Conservation (phyloP, 306 rosid species). For the Urtica urens region DNA sequence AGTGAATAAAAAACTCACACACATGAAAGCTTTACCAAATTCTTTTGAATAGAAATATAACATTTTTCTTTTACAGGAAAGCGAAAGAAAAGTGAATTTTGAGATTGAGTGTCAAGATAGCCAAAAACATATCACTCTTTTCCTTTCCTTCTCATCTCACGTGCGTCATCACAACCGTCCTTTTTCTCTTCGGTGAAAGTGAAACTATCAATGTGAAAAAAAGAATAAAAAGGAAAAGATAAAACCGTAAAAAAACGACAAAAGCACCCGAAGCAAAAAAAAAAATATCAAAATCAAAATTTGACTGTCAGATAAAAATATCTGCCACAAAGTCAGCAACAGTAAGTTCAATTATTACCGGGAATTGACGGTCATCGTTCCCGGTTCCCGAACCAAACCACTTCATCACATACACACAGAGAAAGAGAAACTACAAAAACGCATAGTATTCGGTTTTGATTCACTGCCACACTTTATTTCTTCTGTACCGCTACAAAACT, state of each 20-base stretch:
- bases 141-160: constrained; percentile 42
- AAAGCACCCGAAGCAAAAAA: constrained; percentile 22
- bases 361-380: constrained; percentile 44
- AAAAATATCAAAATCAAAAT: too few species aligned
- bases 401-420: background rate
- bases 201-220: background rate
- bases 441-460: too few species aligned
- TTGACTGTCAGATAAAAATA: constrained; percentile 59
- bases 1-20: too few species aligned
- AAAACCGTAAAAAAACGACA: constrained; percentile 33
- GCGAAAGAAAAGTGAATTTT: constrained; percentile 5
- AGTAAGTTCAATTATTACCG: constrained; percentile 51
- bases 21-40: too few species aligned
- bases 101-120: constrained; percentile 31
- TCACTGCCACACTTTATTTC: constrained; percentile 2
- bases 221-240: background rate
- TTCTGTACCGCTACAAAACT: constrained; percentile 10
- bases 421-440: too few species aligned
- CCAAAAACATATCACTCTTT: constrained; percentile 42
- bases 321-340: constrained; percentile 30
- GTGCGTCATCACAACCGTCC: constrained; percentile 44
- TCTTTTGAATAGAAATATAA: too few species aligned
- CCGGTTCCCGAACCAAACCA: constrained; percentile 35
- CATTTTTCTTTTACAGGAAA: too few species aligned
- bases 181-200: background rate